Conservation (phyloP, 805 yeast genomes). For the Metschnikowia reukaufii region DNA sequence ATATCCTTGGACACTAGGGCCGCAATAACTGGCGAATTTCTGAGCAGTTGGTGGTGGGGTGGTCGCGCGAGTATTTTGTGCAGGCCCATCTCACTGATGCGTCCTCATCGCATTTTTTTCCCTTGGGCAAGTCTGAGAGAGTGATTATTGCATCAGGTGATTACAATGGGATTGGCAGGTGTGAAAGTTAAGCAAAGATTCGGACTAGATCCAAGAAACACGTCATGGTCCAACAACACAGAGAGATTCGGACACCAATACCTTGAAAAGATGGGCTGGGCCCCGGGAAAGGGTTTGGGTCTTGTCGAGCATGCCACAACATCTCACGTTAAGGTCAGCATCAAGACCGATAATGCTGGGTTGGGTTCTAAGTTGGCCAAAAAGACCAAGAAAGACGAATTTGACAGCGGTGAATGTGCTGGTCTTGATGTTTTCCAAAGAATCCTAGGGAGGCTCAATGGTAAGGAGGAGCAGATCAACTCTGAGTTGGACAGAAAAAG, state of each 20-base stretch:
- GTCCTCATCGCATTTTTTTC: slow-evolving; percentile 8
- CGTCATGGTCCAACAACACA: slow-evolving; percentile 88
- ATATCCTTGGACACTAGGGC: slow-evolving; percentile 32
- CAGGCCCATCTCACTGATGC: slow-evolving; percentile 10
- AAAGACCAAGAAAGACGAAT: slow-evolving; percentile 60
- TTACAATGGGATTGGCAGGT: slow-evolving; percentile 77
- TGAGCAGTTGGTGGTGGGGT: neutral
- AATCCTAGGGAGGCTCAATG: slow-evolving; percentile 84
- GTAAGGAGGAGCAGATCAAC: slow-evolving; percentile 67
- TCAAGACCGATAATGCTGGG: slow-evolving; percentile 83
- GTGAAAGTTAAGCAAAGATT: slow-evolving; percentile 77
- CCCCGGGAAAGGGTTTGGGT: slow-evolving; percentile 88
- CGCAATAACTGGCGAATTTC: no score
- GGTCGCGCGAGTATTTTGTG: neutral
- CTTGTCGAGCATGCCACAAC: slow-evolving; percentile 63
- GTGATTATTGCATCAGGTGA: neutral
- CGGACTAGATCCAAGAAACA: slow-evolving; percentile 91
- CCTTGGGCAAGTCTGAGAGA: neutral
- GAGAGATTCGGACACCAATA: slow-evolving; percentile 86
- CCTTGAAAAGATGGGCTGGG: slow-evolving; percentile 84
- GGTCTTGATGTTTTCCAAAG: slow-evolving; percentile 94
- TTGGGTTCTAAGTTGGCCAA: slow-evolving; percentile 79
- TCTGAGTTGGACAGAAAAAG: slow-evolving; percentile 69
- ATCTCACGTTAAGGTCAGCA: slow-evolving; percentile 75
- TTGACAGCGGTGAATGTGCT: slow-evolving; percentile 79